Conservation (phyloP, 108 stramenopile genomes). For the Nitzschia sp. region DNA sequence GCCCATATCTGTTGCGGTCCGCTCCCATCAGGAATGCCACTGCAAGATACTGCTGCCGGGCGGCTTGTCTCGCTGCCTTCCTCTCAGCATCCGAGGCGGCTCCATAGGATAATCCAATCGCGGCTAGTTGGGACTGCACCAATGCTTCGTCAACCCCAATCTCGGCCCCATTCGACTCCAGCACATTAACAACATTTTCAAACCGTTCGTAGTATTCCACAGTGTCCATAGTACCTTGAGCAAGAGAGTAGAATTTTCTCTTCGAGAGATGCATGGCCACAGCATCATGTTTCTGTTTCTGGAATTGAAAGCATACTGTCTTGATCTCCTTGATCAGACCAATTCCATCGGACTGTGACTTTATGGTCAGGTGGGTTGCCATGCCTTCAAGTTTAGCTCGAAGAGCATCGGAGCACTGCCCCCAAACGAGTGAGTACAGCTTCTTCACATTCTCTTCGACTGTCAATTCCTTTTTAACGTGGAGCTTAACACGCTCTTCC, state of each 20-base stretch:
- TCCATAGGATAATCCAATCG: no score
- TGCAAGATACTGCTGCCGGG: constrained; percentile 16
- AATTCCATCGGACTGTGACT: not conserved
- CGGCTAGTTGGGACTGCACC: no score
- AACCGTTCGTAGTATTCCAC: constrained; percentile 19
- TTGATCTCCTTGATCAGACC: constrained; percentile 19
- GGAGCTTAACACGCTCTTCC: not conserved
- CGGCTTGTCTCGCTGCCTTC: no score
- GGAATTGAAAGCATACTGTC: constrained; percentile 5
- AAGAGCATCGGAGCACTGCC: constrained; percentile 31
- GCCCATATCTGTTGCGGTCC: constrained; percentile 18
- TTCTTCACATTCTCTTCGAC: constrained; percentile 5
- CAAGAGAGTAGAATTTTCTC: constrained; percentile 4
- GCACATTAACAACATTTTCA: constrained; percentile 20
- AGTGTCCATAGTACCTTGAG: constrained; percentile 1
- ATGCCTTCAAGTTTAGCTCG: constrained; percentile 4
- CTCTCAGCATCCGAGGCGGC: no score
- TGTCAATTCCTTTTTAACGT: not conserved
- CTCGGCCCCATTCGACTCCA: constrained; percentile 1
- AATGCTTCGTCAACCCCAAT: no score
- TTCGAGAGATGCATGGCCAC: constrained; percentile 17
- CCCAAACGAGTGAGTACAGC: constrained; percentile 12
- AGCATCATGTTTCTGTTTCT: constrained; percentile 10
- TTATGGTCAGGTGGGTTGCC: not conserved
- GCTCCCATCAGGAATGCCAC: constrained; percentile 19